Evolutionary conservation across 2,329 filamentous ascomycete species (phyloP).

Genomic region (Aspergillus brasiliensis): DNA sequence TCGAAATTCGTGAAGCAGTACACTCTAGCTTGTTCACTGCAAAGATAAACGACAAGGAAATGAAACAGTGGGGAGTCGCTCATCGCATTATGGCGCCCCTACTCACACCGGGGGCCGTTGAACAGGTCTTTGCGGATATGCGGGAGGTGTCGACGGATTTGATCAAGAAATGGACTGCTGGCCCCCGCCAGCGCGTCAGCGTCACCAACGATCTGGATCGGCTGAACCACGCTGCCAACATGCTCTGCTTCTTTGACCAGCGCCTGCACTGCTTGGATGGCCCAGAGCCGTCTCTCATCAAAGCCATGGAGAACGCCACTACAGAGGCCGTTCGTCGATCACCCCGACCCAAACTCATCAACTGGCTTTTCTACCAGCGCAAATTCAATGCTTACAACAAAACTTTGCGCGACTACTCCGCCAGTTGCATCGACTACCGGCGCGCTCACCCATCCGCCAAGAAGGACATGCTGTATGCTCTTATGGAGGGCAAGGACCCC

Average conservation of each 20-base stretch:
- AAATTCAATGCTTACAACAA: conserved; percentile 59
- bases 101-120: conserved; percentile 46
- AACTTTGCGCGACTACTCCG: conserved; percentile 57
- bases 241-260: conserved; percentile 56
- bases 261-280: conserved; percentile 52
- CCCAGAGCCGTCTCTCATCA: conserved; percentile 52
- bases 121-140: conserved; percentile 51
- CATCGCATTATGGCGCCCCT: conserved; percentile 52
- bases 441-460: conserved; percentile 56
- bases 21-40: conserved; percentile 70
- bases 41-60: conserved; percentile 35
- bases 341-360: conserved; percentile 54
- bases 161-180: conserved; percentile 53
- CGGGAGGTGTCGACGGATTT: conserved; percentile 54
- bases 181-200: conserved; percentile 43
- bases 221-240: conserved; percentile 56
- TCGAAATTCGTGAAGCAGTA: conserved; percentile 61
- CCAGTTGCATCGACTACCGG: conserved; percentile 60
- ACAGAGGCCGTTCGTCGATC: conserved; percentile 60
- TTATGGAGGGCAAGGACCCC: conserved; percentile 62
- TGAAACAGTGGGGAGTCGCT: conserved; percentile 65
- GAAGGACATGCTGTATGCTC: conserved; percentile 63
- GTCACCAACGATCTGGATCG: conserved; percentile 56
- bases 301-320: conserved; percentile 58
- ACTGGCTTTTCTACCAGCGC: conserved; percentile 54